Base-by-base conservation (phyloP, 2,329 filamentous ascomycete genomes). In the Calcarisporium arbuscula region DNA sequence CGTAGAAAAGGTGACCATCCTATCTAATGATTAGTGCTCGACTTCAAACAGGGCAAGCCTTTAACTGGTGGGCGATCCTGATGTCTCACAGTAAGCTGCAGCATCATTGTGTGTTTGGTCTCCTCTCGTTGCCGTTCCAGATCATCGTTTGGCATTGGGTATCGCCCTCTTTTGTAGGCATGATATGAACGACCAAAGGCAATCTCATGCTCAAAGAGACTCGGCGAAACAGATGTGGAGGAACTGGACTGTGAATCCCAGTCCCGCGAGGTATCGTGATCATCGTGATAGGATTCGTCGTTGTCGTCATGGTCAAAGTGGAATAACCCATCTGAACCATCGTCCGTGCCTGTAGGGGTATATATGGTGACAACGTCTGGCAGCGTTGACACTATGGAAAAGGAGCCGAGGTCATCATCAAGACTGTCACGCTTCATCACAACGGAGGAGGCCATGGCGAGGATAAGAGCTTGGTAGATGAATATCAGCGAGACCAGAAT, bases 111-210 rank as follows among this genome's bases (percentile, higher is more conserved):
- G 40, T 72, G 68, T 38, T 64, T 62, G 36, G 62, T 54, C 26
- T 70, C 61, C 38, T 71, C 64, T 8, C 66, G 57, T 16, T 58
- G 54, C 42, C 68, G 65, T 47, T 72, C 68, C 8, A 47, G 43
- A 20, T 61, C 55, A 41, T 70, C 65, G 36, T 71, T 70, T 4
- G 67, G 65, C 14, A 70, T 49, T 3, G 65, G 64, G 37, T 68
- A 70, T n/a, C 58, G 52, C 22, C 62, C 62, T 23, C 60, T 51
- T 30, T 58, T 56, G 43, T 61, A 70, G 20, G 56, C 54, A 45
- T 70, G 66, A 37, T 68, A 70, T n/a, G 51, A 49, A 31, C 57
- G 53, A 4, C 57, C 57, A 35, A 56, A 45, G 19, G 50, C 49
- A 27, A 53, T 46, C 36, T 62, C 58, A 37, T 58, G 49, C 22